Evolutionary conservation across 352 stramenopile species (phyloP), one percentile per base, ranked within the genome.

Genomic region (Phytophthora litchii): DNA sequence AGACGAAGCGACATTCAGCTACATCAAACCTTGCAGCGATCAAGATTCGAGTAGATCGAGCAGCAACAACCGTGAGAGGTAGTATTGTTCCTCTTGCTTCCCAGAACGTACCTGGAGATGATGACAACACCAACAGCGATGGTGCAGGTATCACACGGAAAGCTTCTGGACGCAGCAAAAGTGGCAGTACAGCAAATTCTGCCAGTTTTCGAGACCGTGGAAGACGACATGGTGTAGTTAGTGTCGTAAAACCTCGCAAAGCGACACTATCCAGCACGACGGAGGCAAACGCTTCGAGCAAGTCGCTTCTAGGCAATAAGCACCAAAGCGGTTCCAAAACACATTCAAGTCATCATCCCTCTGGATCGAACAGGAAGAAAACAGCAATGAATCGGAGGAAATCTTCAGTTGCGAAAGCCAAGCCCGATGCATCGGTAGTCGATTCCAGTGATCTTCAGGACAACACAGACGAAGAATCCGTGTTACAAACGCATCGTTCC

Each of bases 281-380:
- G 21, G 31, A 29, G 3, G 8, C 37, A 34, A 38, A 37, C 9
- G 34, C 19, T 8, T 63, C 56, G 0, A 68, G n/a, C 19, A 29
- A 65, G 14, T 17, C 47, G 4, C 23, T 59, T 34, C 7, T 65
- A 3, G 41, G n/a, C 12, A 60, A 16, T 21, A 61, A 64, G n/a
- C 47, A 52, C 21, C 36, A 45, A 23, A 47, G 25, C 25, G 16
- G 57, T 14, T 60, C 41, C 3, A 64, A 43, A 23, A 16, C 32
- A 20, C 35, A 34, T 37, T 38, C 41, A 3, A 25, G 14, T 10
- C 54, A 60, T 31, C 43, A 36, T 12, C 8, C 19, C 4, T 55
- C 21, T 2, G 20, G 21, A 5, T 47, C 40, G 0, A 42, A 42
- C 27, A 72, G 25, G 36, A 67, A 43, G 60, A 71, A 42, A 59